Evolutionary conservation across 225 moss, liverwort and hornwort genomes (phyloP).

Genomic region (Anthoceros angustus): DNA sequence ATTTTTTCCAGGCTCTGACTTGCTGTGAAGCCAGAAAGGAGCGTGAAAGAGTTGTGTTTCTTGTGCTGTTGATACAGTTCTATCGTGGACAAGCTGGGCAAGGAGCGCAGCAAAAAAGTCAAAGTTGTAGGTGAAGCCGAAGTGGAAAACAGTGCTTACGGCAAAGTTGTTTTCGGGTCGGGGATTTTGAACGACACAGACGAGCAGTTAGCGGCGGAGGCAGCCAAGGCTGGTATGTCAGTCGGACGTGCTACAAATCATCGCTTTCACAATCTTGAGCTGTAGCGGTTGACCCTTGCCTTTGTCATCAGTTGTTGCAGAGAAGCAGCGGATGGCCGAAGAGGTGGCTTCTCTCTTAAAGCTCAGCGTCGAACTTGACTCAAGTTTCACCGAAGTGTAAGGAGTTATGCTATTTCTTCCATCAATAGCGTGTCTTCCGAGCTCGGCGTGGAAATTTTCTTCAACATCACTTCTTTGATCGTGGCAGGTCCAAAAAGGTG

Average conservation of each 20-base stretch:
- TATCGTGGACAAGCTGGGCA: constrained; percentile 57
- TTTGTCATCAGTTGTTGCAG: constrained; percentile 48
- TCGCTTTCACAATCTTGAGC: neutral
- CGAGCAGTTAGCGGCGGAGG: constrained; percentile 73
- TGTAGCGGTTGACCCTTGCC: neutral
- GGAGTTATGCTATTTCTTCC: constrained; percentile 7
- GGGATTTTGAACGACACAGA: constrained; percentile 51
- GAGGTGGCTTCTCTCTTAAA: constrained; percentile 72
- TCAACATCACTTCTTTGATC: neutral
- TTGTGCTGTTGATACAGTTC: constrained; percentile 41
- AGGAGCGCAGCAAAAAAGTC: constrained; percentile 38
- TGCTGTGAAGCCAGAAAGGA: neutral
- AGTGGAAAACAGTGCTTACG: constrained; percentile 69
- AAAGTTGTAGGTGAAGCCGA: constrained; percentile 55
- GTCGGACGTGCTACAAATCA: neutral
- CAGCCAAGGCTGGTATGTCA: constrained; percentile 54
- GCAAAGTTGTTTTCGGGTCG: constrained; percentile 71
- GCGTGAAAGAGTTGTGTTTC: neutral
- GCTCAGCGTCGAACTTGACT: constrained; percentile 64
- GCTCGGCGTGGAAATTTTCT: neutral
- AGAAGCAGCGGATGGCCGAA: constrained; percentile 78
- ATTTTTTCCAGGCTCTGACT: neutral
- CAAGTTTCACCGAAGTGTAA: constrained; percentile 38
- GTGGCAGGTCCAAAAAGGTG: constrained; percentile 42
- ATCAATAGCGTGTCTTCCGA: neutral